Evolutionary conservation across 441 rosid species (phyloP), one percentile per base, ranked within the genome.

Genomic region (Manihot esculenta): DNA sequence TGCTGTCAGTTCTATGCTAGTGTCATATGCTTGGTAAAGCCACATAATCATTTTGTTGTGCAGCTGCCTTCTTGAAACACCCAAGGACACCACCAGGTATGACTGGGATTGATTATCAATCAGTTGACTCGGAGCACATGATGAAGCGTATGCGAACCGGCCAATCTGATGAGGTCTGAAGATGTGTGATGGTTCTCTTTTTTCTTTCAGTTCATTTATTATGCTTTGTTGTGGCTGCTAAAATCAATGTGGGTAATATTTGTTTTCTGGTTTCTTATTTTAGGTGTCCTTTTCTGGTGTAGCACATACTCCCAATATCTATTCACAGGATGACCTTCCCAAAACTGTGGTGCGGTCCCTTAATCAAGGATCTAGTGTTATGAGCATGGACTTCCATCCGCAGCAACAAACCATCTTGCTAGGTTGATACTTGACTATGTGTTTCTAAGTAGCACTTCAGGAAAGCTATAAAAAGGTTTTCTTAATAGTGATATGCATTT

Each of bases 341-440:
- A 89, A 85, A 84, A 82, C 73, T 69, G 88, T 86, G 45, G 68
- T 80, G 24, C 66, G 72, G 74, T 74, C 71, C 68, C 72, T 92
- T 70, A 86, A 68, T 74, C 92, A 92, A 82, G 88, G 92, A 58
- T 88, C 97, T 67, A 74, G 86, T 62, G 84, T 90, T 42, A 92
- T 77, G 85, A 89, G 91, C 85, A 88, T 92, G 96, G 96, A 89
- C 76, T 92, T 89, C 75, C 94, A 92, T 83, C 97, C 96, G 1
- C 74, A 85, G 70, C 91, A 88, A 62, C 96, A 88, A 74, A 87
- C 84, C 75, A 77, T 92, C 50, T 89, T 92, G 74, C 89, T 89
- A 67, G 92, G 97, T 92, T 62, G 18, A 44, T 74, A 14, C n/a
- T 62, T 74, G 62, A 61, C 41, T 21, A 42, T 35, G 44, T 68